Base-by-base conservation (phyloP, 2,329 filamentous ascomycete genomes). In the Colletotrichum lini region DNA sequence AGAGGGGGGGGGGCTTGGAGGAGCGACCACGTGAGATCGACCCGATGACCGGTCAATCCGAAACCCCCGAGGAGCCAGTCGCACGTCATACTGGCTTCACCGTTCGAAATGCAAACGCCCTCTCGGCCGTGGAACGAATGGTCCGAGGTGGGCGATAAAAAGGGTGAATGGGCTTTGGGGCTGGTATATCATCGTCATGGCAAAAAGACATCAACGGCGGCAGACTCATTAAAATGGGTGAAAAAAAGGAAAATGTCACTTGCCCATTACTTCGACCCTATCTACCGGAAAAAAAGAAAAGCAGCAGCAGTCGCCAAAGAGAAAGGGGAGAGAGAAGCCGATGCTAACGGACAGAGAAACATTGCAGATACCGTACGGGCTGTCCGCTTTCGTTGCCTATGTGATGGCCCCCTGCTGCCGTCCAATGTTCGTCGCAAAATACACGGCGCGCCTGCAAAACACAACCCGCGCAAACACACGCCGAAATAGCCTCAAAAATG, bases 181-280 rank as follows among this genome's bases (percentile, higher is more conserved):
- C 42, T 4, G 42, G 42, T 18, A 45, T 16, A 16, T 5, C 42
- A 18, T 45, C 42, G n/a, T 49, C n/a, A 4, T 9, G 45, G 13
- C 12, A 10, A 16, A n/a, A 30, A 30, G 13, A 23, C 49, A 8
- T n/a, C n/a, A n/a, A n/a, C n/a, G n/a, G n/a, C n/a, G n/a, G n/a
- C n/a, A n/a, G n/a, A n/a, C n/a, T n/a, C n/a, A n/a, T n/a, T n/a
- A n/a, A n/a, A n/a, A n/a, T n/a, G n/a, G n/a, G n/a, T n/a, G n/a
- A n/a, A 52, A 23, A 42, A 50, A 67, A 67, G 57, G 38, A 67
- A 58, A 63, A 65, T 60, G 44, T 68, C 52, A 68, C 68, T 71
- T 62, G 57, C 65, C 52, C 68, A 71, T 71, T 71, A 67, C 58
- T 68, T 68, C 64, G 65, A 71, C 64, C 67, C 52, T 62, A 71